Evolutionary conservation across 164 flowering plant genomes (phyloP), one percentile per base, ranked within the genome.

Genomic region (Cinnamomum micranthum): DNA sequence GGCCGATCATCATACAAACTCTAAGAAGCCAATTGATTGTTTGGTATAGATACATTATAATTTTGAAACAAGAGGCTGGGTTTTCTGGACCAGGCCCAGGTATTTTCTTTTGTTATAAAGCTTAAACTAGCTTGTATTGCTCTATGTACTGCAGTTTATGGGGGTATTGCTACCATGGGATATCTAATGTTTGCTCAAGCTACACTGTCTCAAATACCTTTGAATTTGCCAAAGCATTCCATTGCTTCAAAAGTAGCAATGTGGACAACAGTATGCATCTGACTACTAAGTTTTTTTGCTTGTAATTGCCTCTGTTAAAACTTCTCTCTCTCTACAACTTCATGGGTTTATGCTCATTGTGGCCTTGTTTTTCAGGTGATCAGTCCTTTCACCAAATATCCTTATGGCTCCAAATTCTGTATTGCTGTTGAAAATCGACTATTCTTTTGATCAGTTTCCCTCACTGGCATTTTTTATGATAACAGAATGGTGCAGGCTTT

Each of bases 341-440:
- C 47, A 35, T 35, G 0, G 10, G 47, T 35, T 35, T 55, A 10
- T 71, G 77, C 6, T 33, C 47, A 72, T 50, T 31, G 2, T 20
- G 41, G 28, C n/a, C 50, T 35, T 73, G 33, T 22, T 70, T 65
- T 80, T 35, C 91, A 95, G 99, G 94, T 95, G 70, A 82, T 92
- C 85, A 95, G 84, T 81, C 99, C 99, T 31, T 84, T 93, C 58
- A 89, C 94, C 70, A 95, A 93, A 87, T 92, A 93, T 91, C 95
- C 95, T 89, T 90, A 81, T 80, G 24, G 15, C n/a, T 20, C 5
- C 17, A 63, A n/a, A n/a, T n/a, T n/a, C 23, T 67, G 5, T 24
- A 6, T 70, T 60, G 6, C 10, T 35, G 47, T 35, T 7, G 1
- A 7, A 35, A 35, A 50, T 17, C n/a, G 20, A 27, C 9, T 17